phyloP scores from a whole-genome alignment of 345 rosid genomes.

The Nasturtium officinale region DNA sequence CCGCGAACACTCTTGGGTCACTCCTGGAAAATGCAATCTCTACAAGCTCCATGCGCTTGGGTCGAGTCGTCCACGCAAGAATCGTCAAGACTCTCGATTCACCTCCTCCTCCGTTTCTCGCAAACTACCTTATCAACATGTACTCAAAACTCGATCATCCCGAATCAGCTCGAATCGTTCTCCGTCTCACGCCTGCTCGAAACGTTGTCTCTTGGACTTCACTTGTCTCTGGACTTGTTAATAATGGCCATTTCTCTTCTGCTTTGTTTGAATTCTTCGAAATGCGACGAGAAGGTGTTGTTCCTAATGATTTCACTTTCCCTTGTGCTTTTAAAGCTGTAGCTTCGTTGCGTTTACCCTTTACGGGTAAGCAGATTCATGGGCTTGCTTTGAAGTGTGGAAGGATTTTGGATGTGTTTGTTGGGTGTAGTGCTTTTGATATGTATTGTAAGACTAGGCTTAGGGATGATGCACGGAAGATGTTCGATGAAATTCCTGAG shows the following conservation, averaged over 20 bases:
- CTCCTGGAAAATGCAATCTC: slow-evolving; percentile 58
- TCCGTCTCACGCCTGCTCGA: slow-evolving; percentile 61
- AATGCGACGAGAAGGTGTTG: slow-evolving; percentile 61
- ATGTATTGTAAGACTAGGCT: slow-evolving; percentile 68
- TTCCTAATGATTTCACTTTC: slow-evolving; percentile 78
- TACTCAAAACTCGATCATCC: slow-evolving; percentile 77
- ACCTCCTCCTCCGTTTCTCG: slow-evolving; percentile 58
- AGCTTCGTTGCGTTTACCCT: slow-evolving; percentile 50
- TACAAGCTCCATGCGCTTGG: slow-evolving; percentile 53
- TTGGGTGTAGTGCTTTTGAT: slow-evolving; percentile 81
- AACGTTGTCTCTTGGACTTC: slow-evolving; percentile 83
- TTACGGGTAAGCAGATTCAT: slow-evolving; percentile 62
- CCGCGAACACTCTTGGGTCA: slow-evolving; percentile 52
- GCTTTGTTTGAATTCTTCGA: slow-evolving; percentile 53
- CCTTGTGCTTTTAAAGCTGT: slow-evolving; percentile 83
- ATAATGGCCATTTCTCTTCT: slow-evolving; percentile 60
- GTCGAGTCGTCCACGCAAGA: slow-evolving; percentile 64
- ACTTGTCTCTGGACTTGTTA: slow-evolving; percentile 68
- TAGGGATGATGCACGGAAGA: slow-evolving; percentile 53
- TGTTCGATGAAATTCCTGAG: slow-evolving; percentile 86
- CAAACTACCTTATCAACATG: slow-evolving; percentile 66
- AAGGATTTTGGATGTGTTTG: slow-evolving; percentile 56
- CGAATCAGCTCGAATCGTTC: slow-evolving; percentile 59
- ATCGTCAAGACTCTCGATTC: slow-evolving; percentile 54
- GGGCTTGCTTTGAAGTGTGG: slow-evolving; percentile 65